Conservation (phyloP, 2,329 filamentous ascomycete genomes). For the Microsporum audouinii region DNA sequence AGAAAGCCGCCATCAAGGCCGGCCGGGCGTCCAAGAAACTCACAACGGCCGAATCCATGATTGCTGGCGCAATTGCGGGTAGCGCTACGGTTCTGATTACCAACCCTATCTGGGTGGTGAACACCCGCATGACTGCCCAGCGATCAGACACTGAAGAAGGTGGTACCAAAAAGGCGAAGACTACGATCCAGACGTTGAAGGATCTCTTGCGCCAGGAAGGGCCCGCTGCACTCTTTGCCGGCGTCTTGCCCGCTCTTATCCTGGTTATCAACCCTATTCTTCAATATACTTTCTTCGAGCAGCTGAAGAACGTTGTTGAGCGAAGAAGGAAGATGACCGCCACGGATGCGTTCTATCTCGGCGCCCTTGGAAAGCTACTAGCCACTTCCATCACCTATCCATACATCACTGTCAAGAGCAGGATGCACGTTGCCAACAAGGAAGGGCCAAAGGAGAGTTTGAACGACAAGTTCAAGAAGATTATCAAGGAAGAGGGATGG, state of each 20-base stretch:
- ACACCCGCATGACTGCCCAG: conserved; percentile 93
- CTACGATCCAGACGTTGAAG: conserved; percentile 70
- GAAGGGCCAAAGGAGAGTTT: conserved; percentile 71
- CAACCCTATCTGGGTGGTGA: conserved; percentile 98
- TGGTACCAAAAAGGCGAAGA: conserved; percentile 44
- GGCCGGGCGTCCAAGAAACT: conserved; percentile 69
- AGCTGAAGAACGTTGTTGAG: conserved; percentile 87
- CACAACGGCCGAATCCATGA: conserved; percentile 85
- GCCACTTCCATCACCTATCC: conserved; percentile 92
- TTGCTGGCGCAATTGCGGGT: conserved; percentile 85
- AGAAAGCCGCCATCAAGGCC: conserved; percentile 56
- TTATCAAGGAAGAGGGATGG: conserved; percentile 84
- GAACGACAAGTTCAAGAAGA: conserved; percentile 61
- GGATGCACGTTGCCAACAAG: conserved; percentile 81
- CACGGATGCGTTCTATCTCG: conserved; percentile 77
- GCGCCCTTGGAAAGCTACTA: conserved; percentile 85
- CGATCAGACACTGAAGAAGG: conserved; percentile 45
- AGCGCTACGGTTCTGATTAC: conserved; percentile 90
- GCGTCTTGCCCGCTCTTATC: conserved; percentile 82
- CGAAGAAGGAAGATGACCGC: conserved; percentile 66
- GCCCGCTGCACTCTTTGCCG: conserved; percentile 71
- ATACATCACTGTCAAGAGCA: conserved; percentile 97
- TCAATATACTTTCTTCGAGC: conserved; percentile 97
- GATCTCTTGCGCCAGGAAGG: conserved; percentile 75
- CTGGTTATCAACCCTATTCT: conserved; percentile 96